Percentiles rank a stretch among this genome's conserved stretches.
phyloP scores from a whole-genome alignment of 495 filamentous ascomycete genomes.

The Neohortaea acidophila region DNA sequence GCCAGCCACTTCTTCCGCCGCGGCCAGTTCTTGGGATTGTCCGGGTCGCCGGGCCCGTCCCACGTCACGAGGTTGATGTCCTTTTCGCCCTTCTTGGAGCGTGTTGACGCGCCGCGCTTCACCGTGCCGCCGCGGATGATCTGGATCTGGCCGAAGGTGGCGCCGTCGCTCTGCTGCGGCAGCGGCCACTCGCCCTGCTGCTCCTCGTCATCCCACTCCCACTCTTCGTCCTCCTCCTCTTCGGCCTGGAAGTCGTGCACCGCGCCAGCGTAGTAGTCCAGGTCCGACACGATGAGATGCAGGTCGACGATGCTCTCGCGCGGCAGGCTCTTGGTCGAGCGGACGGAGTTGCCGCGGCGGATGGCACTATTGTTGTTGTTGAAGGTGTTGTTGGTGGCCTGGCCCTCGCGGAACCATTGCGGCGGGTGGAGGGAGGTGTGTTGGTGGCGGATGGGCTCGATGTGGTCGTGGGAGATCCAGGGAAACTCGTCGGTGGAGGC shows the following conservation, averaged over 20 bases:
- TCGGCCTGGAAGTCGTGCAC: constrained; percentile 16
- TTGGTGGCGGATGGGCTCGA: constrained; percentile 10
- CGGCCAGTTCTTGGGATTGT: constrained; percentile 31
- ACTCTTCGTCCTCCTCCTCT: constrained; percentile 14
- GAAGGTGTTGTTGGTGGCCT: constrained; percentile 13
- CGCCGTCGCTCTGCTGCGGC: constrained; percentile 10
- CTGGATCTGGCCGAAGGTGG: constrained; percentile 15
- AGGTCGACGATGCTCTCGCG: constrained; percentile 16
- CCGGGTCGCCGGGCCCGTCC: constrained; percentile 27
- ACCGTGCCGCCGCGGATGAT: constrained; percentile 12
- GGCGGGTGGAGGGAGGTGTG: constrained; percentile 3
- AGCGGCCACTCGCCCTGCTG: constrained; percentile 9
- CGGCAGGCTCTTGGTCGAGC: constrained; percentile 14
- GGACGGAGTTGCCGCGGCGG: neutral
- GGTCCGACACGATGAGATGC: constrained; percentile 16
- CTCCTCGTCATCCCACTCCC: constrained; percentile 12
- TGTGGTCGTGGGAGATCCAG: constrained; percentile 12
- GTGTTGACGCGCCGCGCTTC: constrained; percentile 7
- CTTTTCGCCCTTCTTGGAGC: constrained; percentile 15
- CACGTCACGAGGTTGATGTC: constrained; percentile 24
- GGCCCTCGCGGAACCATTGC: constrained; percentile 15
- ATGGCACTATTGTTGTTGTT: constrained; percentile 12
- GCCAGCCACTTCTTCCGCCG: constrained; percentile 49
- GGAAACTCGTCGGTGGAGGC: constrained; percentile 15
- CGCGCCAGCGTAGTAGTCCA: constrained; percentile 17